These are phyloP conservation scores for Pleurotus ostreatus DNA, from an alignment of 768 basidiomycete species.

Conservation along the genomic window DNA sequence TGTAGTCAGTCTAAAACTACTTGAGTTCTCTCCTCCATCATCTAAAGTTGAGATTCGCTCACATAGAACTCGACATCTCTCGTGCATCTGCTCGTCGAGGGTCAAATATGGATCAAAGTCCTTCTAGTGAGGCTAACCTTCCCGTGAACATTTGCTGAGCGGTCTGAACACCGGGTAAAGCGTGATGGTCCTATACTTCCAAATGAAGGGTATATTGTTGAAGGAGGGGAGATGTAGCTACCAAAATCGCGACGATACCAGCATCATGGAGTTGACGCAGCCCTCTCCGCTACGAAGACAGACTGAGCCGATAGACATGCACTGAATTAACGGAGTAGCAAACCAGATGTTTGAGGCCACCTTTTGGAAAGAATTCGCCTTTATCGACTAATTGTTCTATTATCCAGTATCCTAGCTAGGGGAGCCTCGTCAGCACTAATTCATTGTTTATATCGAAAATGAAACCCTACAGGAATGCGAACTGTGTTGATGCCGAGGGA, in stretches of 20 bases:
- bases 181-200: constrained; percentile 45
- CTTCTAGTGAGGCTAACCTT: constrained; percentile 32
- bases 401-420: constrained; percentile 79
- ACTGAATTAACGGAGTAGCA: constrained; percentile 10
- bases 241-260: constrained; percentile 60
- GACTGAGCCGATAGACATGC: no score
- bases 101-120: neutral
- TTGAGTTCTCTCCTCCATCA: constrained; percentile 8
- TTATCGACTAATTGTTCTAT: constrained; percentile 65
- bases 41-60: constrained; percentile 13
- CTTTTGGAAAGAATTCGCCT: constrained; percentile 63
- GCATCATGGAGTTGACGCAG: constrained; percentile 54
- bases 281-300: constrained; percentile 49
- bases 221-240: constrained; percentile 56
- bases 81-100: constrained; percentile 49
- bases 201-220: constrained; percentile 11
- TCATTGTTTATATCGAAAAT: neutral
- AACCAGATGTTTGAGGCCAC: constrained; percentile 65
- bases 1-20: constrained; percentile 50
- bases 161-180: constrained; percentile 65
- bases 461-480: constrained; percentile 59
- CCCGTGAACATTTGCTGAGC: constrained; percentile 66
- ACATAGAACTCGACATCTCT: constrained; percentile 71
- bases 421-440: no score
- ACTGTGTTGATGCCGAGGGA: constrained; percentile 67